Evolutionary conservation across 1,139 yeast species (phyloP).

Genomic region (Yamadazyma diddensiae): DNA sequence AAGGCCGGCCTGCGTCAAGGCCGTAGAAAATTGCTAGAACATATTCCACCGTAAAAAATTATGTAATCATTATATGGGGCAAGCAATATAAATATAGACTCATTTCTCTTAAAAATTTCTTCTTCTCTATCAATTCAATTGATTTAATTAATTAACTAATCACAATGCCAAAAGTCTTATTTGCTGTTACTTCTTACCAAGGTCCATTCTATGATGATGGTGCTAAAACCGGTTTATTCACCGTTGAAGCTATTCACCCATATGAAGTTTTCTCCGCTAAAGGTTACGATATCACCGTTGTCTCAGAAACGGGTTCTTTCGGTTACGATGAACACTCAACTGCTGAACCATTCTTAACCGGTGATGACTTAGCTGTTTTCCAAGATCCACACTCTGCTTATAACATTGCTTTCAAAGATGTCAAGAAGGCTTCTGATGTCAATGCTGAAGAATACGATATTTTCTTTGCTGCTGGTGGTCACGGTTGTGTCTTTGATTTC

Average conservation of each 20-base stretch:
- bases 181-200: constrained; percentile 51
- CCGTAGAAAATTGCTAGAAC: too few relatives aligned
- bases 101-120: too few relatives aligned
- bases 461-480: constrained; percentile 65
- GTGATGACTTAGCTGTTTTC: constrained; percentile 37
- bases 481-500: constrained; percentile 58
- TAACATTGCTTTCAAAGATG: constrained; percentile 27
- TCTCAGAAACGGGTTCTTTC: constrained; percentile 54
- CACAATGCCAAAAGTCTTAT: constrained; percentile 37
- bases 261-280: constrained; percentile 41
- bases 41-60: too few relatives aligned
- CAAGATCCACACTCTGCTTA: constrained; percentile 39
- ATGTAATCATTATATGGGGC: too few relatives aligned
- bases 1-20: too few relatives aligned
- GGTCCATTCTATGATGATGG: constrained; percentile 56
- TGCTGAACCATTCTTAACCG: constrained; percentile 35
- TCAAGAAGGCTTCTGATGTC: constrained; percentile 44
- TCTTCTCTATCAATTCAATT: too few relatives aligned
- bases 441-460: constrained; percentile 48
- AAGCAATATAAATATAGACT: too few relatives aligned
- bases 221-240: constrained; percentile 53
- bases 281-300: constrained; percentile 53
- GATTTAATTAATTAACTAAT: too few relatives aligned
- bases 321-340: constrained; percentile 57
- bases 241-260: constrained; percentile 58